phyloP scores from a whole-genome alignment of 441 rosid species.

The Populus hybrid region DNA sequence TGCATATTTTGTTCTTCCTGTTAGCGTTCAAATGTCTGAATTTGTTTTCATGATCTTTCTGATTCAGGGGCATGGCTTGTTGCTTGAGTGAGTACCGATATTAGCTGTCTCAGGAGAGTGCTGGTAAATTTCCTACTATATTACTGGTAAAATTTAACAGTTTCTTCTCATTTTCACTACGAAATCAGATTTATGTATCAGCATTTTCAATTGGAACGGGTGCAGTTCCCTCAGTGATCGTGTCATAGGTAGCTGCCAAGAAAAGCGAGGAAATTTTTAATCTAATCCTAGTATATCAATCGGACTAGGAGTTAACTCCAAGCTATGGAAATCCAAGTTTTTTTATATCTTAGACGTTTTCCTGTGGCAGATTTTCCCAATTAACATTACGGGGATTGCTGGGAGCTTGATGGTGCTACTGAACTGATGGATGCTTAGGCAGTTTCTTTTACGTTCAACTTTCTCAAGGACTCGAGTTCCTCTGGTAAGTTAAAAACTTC shows the following conservation, averaged over 20 bases:
- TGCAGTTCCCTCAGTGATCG: slow-evolving; percentile 91
- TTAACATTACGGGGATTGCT: slow-evolving; percentile 72
- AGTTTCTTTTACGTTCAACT: slow-evolving; percentile 81
- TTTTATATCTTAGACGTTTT: not conserved
- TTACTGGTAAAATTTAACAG: not conserved
- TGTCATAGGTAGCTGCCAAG: slow-evolving; percentile 69
- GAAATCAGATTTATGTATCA: slow-evolving; percentile 52
- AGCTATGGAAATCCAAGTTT: not conserved
- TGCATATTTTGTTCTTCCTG: not conserved
- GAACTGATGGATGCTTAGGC: slow-evolving; percentile 93
- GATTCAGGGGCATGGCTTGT: slow-evolving; percentile 48
- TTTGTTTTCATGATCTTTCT: slow-evolving; percentile 1
- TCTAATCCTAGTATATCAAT: not conserved
- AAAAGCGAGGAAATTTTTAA: no score
- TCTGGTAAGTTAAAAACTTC: slow-evolving; percentile 18
- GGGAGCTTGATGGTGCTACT: slow-evolving; percentile 90
- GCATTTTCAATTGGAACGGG: slow-evolving; percentile 88
- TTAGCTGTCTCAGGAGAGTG: slow-evolving; percentile 66
- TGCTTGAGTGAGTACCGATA: slow-evolving; percentile 57
- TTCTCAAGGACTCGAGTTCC: slow-evolving; percentile 57
- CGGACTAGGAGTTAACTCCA: not conserved
- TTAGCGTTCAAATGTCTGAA: slow-evolving; percentile 10
- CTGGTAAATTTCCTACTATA: slow-evolving; percentile 43
- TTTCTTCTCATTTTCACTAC: not conserved
- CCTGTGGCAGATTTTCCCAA: slow-evolving; percentile 66